Percentiles rank a stretch among this genome's conserved stretches.
These are phyloP conservation scores for Agroathelia rolfsii DNA, from an alignment of 1,284 basidiomycete species.

Conservation along the genomic window DNA sequence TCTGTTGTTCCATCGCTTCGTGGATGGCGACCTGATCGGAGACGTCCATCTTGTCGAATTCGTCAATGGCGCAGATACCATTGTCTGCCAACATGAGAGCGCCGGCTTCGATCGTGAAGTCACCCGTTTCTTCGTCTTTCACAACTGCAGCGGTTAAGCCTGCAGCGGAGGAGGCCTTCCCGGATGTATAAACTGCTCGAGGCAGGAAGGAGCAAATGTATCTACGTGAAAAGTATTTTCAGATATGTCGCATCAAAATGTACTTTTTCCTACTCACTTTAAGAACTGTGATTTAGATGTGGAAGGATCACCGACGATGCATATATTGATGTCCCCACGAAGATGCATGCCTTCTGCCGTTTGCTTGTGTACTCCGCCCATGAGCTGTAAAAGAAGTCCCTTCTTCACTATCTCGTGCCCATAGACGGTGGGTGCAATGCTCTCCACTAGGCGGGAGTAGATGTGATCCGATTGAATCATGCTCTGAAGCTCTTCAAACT, in stretches of 20 bases:
- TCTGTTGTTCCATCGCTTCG: conserved; percentile 99
- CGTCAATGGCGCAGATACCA: conserved; percentile 98
- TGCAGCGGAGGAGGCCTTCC: conserved; percentile 96
- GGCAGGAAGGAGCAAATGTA: conserved; percentile 99
- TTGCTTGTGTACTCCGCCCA: conserved; percentile 99
- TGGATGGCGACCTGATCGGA: conserved; percentile 99
- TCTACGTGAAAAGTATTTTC: conserved; percentile 30
- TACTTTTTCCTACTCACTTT: conserved; percentile 82
- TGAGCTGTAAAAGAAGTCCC: conserved; percentile 91
- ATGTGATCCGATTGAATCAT: conserved; percentile 95
- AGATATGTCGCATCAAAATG: no score
- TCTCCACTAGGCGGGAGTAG: conserved; percentile 87
- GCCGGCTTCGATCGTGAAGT: conserved; percentile 98
- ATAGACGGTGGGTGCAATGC: conserved; percentile 97
- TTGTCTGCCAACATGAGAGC: conserved; percentile 99
- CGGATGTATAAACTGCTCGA: conserved; percentile 96
- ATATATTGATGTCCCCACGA: conserved; percentile 97
- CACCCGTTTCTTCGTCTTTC: conserved; percentile 96
- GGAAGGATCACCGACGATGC: conserved; percentile 95
- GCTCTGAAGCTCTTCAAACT: conserved; percentile 87
- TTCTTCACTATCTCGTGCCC: conserved; percentile 99
- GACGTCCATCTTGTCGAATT: conserved; percentile 99
- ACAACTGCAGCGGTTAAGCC: conserved; percentile 99
- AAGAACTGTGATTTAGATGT: conserved; percentile 98
- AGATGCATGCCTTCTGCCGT: conserved; percentile 95